Conservation (phyloP, 2,329 filamentous ascomycete genomes). For the Fusarium sp. region DNA sequence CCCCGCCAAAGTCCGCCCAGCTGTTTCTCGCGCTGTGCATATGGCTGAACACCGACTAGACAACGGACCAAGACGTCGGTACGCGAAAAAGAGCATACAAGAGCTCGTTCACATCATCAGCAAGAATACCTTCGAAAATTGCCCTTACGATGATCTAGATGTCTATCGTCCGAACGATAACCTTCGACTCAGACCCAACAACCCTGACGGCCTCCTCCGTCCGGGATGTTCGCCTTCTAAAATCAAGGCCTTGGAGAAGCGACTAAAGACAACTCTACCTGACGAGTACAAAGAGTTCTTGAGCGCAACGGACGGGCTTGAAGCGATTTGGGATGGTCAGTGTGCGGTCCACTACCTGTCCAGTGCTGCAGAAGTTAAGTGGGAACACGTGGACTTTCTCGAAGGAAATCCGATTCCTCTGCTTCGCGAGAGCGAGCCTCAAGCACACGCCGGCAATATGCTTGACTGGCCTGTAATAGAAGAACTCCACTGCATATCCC, state of each 20-base stretch:
- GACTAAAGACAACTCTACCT: neutral
- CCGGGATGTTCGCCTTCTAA: neutral
- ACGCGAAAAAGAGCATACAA: neutral
- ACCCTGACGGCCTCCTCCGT: neutral
- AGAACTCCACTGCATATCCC: neutral
- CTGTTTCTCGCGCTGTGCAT: neutral
- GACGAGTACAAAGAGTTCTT: slow-evolving; percentile 9
- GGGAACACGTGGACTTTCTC: slow-evolving; percentile 2
- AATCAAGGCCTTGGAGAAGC: neutral
- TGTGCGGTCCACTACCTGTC: slow-evolving; percentile 4
- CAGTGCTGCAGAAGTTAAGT: neutral
- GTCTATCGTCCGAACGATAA: neutral
- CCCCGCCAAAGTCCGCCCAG: slow-evolving; percentile 7
- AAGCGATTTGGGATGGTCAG: slow-evolving; percentile 7
- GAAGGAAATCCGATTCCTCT: slow-evolving; percentile 4
- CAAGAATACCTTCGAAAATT: slow-evolving; percentile 6
- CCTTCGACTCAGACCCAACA: neutral
- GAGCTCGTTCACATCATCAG: neutral
- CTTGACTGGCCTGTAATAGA: neutral
- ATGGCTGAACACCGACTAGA: neutral
- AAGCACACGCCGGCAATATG: neutral
- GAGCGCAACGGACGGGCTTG: neutral
- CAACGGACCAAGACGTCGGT: neutral
- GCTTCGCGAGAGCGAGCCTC: neutral
- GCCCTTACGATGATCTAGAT: slow-evolving; percentile 2